Percentiles rank a stretch among this genome's conserved stretches.
Conservation (phyloP, 2,329 filamentous ascomycete genomes). For the Pseudocercospora cruenta region DNA sequence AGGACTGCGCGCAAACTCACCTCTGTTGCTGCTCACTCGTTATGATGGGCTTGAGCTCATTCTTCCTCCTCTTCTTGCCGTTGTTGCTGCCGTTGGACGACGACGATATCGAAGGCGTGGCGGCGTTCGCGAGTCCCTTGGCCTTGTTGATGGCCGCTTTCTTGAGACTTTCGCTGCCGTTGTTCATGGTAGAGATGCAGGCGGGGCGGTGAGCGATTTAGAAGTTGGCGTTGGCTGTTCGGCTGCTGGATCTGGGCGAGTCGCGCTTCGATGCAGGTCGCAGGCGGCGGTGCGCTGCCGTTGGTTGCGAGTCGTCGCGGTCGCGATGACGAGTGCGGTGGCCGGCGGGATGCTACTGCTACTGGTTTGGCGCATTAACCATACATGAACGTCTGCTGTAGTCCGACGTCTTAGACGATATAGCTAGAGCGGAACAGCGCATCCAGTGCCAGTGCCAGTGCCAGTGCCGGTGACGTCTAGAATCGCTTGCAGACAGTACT, state of each 20-base stretch:
- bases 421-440: not conserved
- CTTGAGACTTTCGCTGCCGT: conserved; percentile 28
- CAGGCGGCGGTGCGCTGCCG: conserved; percentile 11
- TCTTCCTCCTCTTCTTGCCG: conserved; percentile 75
- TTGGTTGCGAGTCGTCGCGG: conserved; percentile 22
- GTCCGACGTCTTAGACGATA: conserved; percentile 2
- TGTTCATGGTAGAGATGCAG: conserved; percentile 27
- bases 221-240: conserved; percentile 11
- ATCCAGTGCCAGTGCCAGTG: not conserved
- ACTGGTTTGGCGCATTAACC: conserved; percentile 12
- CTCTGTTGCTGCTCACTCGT: conserved; percentile 61
- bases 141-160: conserved; percentile 68
- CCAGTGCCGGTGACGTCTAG: not conserved
- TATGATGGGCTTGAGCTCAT: conserved; percentile 72
- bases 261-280: conserved; percentile 11
- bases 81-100: conserved; percentile 25
- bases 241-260: not conserved
- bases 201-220: conserved; percentile 20
- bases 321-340: conserved; percentile 9
- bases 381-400: conserved; percentile 9
- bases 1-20: not conserved
- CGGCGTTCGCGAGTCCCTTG: conserved; percentile 64
- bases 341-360: conserved; percentile 5
- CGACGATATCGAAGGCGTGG: conserved; percentile 3
- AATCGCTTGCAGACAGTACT: not conserved